Percentiles rank a stretch among this genome's conserved stretches.
These are phyloP conservation scores for Actinidia arguta DNA, from an alignment of 179 eudicot species.

Conservation along the genomic window DNA sequence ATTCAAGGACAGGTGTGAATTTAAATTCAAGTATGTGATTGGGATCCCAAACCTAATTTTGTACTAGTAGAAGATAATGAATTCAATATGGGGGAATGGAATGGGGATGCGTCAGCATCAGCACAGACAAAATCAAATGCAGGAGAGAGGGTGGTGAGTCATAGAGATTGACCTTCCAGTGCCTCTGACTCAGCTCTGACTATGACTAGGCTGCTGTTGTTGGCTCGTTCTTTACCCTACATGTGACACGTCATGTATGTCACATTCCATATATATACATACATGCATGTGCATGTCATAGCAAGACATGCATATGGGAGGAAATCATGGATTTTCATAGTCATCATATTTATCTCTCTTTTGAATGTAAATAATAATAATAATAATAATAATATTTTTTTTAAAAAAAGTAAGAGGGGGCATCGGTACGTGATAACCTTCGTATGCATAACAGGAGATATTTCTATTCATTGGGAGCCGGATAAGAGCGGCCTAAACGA, in stretches of 20 bases:
- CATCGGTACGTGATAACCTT: too few species aligned
- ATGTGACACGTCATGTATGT: background rate
- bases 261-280: background rate
- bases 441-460: too few species aligned
- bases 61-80: slow-evolving; percentile 2
- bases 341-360: background rate
- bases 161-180: slow-evolving; percentile 5
- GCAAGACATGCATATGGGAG: background rate
- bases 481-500: background rate
- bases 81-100: background rate
- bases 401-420: too few species aligned
- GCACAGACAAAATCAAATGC: background rate
- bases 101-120: slow-evolving; percentile 11
- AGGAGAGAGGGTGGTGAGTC: slow-evolving; percentile 13
- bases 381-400: too few species aligned
- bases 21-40: background rate
- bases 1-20: background rate
- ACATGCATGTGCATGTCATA: background rate
- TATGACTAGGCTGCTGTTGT: slow-evolving; percentile 12
- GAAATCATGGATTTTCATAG: background rate
- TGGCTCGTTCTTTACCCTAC: background rate
- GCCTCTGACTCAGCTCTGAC: slow-evolving; percentile 26
- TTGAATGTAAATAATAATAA: too few species aligned
- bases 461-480: background rate
- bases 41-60: slow-evolving; percentile 5